Percentiles rank a stretch among this genome's conserved stretches.
Conservation (phyloP, 2,329 filamentous ascomycete species). For the Furcasterigmium sp. region DNA sequence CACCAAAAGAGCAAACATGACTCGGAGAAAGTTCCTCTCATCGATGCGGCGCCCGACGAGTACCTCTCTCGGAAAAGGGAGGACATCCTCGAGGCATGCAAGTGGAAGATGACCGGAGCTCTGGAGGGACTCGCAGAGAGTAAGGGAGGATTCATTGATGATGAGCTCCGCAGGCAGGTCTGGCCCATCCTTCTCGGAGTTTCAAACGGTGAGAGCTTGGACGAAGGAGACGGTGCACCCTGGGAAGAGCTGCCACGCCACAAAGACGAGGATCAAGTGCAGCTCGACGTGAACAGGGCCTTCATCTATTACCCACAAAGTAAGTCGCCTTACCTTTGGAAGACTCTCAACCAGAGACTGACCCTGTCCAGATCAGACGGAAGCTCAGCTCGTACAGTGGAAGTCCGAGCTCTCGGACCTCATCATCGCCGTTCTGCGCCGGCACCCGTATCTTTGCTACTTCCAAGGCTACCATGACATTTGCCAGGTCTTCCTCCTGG, state of each 20-base stretch:
- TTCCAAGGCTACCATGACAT: constrained; percentile 99
- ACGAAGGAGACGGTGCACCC: constrained; percentile 14
- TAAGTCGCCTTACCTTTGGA: constrained; percentile 32
- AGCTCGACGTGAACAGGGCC: constrained; percentile 88
- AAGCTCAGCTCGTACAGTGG: constrained; percentile 61
- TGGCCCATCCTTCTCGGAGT: constrained; percentile 62
- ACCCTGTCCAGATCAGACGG: constrained; percentile 53
- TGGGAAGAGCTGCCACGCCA: constrained; percentile 70
- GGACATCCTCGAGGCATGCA: constrained; percentile 56
- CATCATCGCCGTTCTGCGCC: constrained; percentile 75
- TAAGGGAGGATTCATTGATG: constrained; percentile 61
- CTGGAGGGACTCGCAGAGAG: constrained; percentile 57
- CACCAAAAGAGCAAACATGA: neutral
- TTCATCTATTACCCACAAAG: constrained; percentile 93
- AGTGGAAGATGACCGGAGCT: constrained; percentile 45
- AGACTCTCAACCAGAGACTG: constrained; percentile 14
- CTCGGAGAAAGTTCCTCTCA: neutral
- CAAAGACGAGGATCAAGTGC: constrained; percentile 83
- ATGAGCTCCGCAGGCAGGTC: constrained; percentile 64
- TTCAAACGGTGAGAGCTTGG: constrained; percentile 11
- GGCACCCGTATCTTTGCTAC: constrained; percentile 80
- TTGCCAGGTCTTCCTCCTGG: constrained; percentile 87
- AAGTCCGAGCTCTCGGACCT: constrained; percentile 75
- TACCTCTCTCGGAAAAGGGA: constrained; percentile 30
- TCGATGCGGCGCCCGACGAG: neutral